Conservation (phyloP, 805 yeast genomes). For the Hanseniaspora thailandica region DNA sequence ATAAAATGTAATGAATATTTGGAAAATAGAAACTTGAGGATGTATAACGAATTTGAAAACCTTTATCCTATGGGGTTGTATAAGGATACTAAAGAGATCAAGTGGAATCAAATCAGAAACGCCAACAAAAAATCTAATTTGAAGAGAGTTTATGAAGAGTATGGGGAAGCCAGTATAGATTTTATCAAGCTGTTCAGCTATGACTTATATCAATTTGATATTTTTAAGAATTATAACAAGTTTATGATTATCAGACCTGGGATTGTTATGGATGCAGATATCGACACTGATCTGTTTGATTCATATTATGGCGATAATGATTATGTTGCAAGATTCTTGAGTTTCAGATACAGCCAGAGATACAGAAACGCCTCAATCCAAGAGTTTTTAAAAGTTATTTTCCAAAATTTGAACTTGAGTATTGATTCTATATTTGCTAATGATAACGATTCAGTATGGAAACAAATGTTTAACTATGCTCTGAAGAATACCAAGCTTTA, state of each 20-base stretch:
- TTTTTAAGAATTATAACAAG: constrained; percentile 1
- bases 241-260: constrained; percentile 14
- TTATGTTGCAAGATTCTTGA: constrained; percentile 4
- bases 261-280: neutral
- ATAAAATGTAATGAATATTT: neutral
- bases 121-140: neutral
- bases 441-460: neutral
- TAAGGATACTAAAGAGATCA: neutral
- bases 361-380: constrained; percentile 1
- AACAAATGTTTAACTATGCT: neutral
- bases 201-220: constrained; percentile 8
- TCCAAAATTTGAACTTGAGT: neutral
- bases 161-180: constrained; percentile 7
- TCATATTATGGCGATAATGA: neutral
- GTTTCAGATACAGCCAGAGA: constrained; percentile 9
- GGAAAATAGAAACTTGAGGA: neutral
- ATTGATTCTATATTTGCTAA: constrained; percentile 8
- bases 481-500: neutral
- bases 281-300: constrained; percentile 1
- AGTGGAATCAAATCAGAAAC: neutral
- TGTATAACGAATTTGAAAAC: constrained; percentile 3
- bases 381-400: neutral
- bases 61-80: neutral
- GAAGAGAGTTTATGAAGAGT: constrained; percentile 7
- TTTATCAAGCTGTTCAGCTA: constrained; percentile 4